These are phyloP conservation scores for Melanogaster broomeanus DNA, from an alignment of 768 basidiomycete species.

Conservation along the genomic window DNA sequence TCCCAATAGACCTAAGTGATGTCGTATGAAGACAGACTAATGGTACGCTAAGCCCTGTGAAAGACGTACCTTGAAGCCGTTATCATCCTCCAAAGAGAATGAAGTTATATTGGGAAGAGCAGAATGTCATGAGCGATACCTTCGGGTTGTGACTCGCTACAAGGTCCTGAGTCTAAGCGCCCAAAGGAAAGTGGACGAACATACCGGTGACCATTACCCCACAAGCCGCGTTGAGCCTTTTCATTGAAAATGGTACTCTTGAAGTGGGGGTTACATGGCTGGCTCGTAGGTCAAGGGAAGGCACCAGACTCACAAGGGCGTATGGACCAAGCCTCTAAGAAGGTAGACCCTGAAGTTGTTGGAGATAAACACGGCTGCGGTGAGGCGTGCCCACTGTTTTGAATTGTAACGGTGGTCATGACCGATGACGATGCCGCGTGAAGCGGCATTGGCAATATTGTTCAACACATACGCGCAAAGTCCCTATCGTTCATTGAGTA, in stretches of 20 bases:
- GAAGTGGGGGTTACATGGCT: background rate
- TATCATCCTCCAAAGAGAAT: conserved; percentile 59
- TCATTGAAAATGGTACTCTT: conserved; percentile 82
- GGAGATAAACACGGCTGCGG: conserved; percentile 68
- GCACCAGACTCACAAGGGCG: conserved; percentile 59
- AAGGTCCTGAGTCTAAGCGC: conserved; percentile 2
- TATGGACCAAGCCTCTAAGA: conserved; percentile 71
- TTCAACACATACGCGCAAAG: conserved; percentile 70
- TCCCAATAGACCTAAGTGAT: conserved; percentile 79
- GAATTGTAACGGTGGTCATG: conserved; percentile 87
- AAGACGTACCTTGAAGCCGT: conserved; percentile 75
- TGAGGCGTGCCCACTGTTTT: conserved; percentile 72
- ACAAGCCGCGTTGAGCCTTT: conserved; percentile 65
- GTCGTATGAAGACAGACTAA: background rate
- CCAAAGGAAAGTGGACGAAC: conserved; percentile 10
- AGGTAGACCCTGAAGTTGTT: conserved; percentile 71
- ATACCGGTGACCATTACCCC: conserved; percentile 91
- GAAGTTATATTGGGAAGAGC: conserved; percentile 1
- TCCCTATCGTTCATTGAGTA: conserved; percentile 46
- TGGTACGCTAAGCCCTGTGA: background rate
- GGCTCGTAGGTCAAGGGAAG: background rate
- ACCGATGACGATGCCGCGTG: conserved; percentile 77
- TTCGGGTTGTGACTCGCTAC: conserved; percentile 88
- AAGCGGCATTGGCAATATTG: conserved; percentile 51
- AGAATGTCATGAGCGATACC: conserved; percentile 37